Base-by-base conservation (phyloP, 1,284 basidiomycete species). In the Inonotus hispidus region DNA sequence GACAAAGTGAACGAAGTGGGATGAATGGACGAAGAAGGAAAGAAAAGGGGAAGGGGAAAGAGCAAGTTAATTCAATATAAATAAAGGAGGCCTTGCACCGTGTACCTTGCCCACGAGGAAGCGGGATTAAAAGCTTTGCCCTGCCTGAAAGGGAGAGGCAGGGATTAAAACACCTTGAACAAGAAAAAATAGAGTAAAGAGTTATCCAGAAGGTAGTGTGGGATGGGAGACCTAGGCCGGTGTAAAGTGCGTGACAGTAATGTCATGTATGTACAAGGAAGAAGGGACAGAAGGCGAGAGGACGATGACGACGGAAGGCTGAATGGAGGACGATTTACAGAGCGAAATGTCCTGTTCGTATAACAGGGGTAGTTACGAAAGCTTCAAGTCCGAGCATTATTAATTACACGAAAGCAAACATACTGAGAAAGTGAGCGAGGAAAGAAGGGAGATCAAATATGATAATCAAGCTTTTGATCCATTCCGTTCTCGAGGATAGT, bases 401-500 rank as follows among this genome's bases (percentile, higher is more conserved):
- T 27, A 32, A 1, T 52, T 29, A 19, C 27, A 56, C 14, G 41
- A 27, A 32, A 56, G 54, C 37, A 19, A 25, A 21, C n/a, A 43
- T 43, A 43, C 23, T 11, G 49, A 21, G 27, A 25, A 37, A 25
- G 50, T 11, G 37, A 47, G 19, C 2, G 21, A 3, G 41, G 10
- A 39, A 41, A 21, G n/a, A 37, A 38, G 21, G 13, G 11, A 41
- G 46, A 13, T 6, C 16, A 32, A 32, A 32, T 4, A 32, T 32
- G 25, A 1, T 19, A 7, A 10, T 59, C 25, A 59, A 14, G 58
- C 35, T 37, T 59, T 59, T 16, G 58, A 50, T 19, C 57, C 57
- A 32, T 37, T 32, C 38, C 59, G 55, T 3, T 61, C 54, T 21
- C 59, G 53, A 19, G 47, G 49, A 35, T 62, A 62, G 32, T 59